Evolutionary conservation across 1,284 basidiomycete species (phyloP), one percentile per base, ranked within the genome.

Genomic region (Ustilago nuda): DNA sequence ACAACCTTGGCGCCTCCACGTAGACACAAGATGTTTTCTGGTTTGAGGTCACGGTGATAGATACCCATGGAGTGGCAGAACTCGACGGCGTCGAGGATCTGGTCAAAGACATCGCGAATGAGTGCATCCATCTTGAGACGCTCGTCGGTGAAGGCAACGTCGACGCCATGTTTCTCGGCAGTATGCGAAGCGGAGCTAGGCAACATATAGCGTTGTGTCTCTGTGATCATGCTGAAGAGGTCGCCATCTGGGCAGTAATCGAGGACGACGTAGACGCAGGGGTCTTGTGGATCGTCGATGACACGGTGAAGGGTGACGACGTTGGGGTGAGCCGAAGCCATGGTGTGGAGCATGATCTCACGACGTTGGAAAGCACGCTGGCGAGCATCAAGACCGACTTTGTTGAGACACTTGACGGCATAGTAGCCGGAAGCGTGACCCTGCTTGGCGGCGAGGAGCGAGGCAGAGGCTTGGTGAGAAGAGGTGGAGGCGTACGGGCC

Each of bases 31-130:
- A 99, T 92, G 87, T 99, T 99, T 88, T 98, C 97, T 0, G 96
- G 96, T 88, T 98, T 99, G 82, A 99, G 89, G 87, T 98, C 96
- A 62, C 96, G 93, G 87, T 98, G 96, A 88, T 93, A 97, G 86
- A 98, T 94, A 33, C 90, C 89, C 55, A 88, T 85, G 23, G 83
- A 80, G 83, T 92, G 91, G 82, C 90, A 91, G 87, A 93, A 93
- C 78, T 95, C 92, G 83, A 98, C 93, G 54, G 95, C 93, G 81
- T 96, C 94, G 82, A 98, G 90, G 86, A 98, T 91, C 87, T 86
- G 84, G 56, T 76, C 71, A 50, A 84, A 85, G 60, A 86, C 84
- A 52, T 79, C 70, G 46, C 80, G 81, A 61, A 85, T 80, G 52
- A 82, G 64, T 4, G 61, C 54, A 50, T 85, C 84, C 82, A 82